These are phyloP conservation scores for Lithospermum erythrorhizon DNA, from an alignment of 257 asterid genomes.

Conservation along the genomic window DNA sequence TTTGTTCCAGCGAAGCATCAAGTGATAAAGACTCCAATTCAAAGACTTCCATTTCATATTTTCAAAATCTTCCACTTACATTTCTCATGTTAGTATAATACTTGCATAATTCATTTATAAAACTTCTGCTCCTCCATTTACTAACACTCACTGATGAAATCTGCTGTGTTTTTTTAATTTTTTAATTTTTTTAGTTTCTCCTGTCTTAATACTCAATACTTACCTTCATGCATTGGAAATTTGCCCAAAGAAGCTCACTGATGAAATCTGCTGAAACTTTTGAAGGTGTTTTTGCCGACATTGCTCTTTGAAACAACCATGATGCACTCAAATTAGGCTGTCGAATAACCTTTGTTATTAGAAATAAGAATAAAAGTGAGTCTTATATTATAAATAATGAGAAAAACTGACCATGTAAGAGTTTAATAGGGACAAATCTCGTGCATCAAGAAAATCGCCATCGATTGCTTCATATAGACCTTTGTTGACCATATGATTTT, in stretches of 20 bases:
- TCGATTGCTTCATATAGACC: constrained; percentile 75
- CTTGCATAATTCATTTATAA: too few relatives aligned
- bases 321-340: constrained; percentile 95
- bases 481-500: constrained; percentile 21
- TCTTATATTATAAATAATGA: background rate
- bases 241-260: constrained; percentile 72
- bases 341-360: constrained; percentile 9
- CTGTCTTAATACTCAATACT: too few relatives aligned
- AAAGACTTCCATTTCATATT: too few relatives aligned
- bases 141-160: too few relatives aligned
- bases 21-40: too few relatives aligned
- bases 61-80: too few relatives aligned
- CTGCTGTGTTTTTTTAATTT: too few relatives aligned
- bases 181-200: too few relatives aligned
- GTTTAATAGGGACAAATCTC: constrained; percentile 69
- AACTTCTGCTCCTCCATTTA: too few relatives aligned
- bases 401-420: constrained; percentile 67
- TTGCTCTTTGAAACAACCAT: constrained; percentile 95
- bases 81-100: too few relatives aligned
- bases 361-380: constrained; percentile 3
- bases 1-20: too few relatives aligned
- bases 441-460: constrained; percentile 51
- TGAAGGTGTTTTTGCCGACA: constrained; percentile 77
- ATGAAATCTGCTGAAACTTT: constrained; percentile 58
- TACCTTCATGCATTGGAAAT: constrained; percentile 91